Evolutionary conservation across 192 early-diverging fungal genomes (phyloP), one percentile per base, ranked within the genome.

Genomic region (Coemansia sp.): DNA sequence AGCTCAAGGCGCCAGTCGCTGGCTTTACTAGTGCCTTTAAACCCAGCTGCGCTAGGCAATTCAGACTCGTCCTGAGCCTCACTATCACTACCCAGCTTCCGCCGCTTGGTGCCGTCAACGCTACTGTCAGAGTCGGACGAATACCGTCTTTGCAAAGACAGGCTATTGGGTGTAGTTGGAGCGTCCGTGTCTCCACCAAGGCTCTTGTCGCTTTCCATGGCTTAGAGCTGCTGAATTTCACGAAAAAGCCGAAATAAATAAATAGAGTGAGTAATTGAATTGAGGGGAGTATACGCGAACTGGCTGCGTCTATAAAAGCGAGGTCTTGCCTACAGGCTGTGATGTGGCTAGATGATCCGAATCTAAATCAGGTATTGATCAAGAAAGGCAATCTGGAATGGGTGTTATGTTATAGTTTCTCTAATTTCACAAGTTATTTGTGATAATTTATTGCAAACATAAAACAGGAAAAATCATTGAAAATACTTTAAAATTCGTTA

Each of bases 1-100:
- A 70, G 44, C 45, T 74, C 68, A 3, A 80, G 29, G 18, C 32
- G 44, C 77, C 77, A 80, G 20, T 64, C 70, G 35, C 67, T 9
- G 22, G 40, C 60, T 24, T 56, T 43, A 27, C 52, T 45, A 5
- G 49, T 16, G 37, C 12, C 41, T 59, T 30, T 56, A 39, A 0
- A 18, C 2, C 11, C 49, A 15, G 8, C 1, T 27, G 34, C 30
- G 8, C 18, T 53, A 7, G 1, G 53, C 29, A 56, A 32, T 56
- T 56, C 53, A 16, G 53, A 32, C 29, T 34, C 53, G 53, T 12
- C 29, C 7, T n/a, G 53, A 34, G 53, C 12, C 15, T 58, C 30
- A 40, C 18, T 56, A 6, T 22, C 60, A 32, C 20, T 4, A 8
- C n/a, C 15, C 27, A 56, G 38, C 27, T 38, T 59, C 53, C 66